Conservation (phyloP, 208 protist genomes). For the Angomonas ambiguus region DNA sequence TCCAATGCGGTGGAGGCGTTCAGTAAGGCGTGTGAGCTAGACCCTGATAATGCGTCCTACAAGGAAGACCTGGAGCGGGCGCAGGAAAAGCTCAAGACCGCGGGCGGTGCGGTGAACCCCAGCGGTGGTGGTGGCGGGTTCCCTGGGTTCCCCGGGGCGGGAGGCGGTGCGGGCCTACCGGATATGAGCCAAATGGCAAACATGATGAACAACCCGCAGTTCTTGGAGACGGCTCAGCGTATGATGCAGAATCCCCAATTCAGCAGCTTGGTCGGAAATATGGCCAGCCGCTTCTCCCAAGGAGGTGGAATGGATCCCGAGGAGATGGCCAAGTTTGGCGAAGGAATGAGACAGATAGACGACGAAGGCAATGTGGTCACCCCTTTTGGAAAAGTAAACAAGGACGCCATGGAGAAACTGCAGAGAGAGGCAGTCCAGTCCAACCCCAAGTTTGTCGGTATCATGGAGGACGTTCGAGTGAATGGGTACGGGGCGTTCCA, state of each 20-base stretch:
- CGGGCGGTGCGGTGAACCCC: slow-evolving; percentile 20
- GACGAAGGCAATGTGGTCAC: slow-evolving; percentile 63
- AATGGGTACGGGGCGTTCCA: slow-evolving; percentile 83
- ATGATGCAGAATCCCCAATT: slow-evolving; percentile 92
- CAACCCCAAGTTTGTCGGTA: slow-evolving; percentile 76
- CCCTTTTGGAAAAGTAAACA: slow-evolving; percentile 76
- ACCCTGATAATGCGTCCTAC: slow-evolving; percentile 90
- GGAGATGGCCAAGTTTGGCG: slow-evolving; percentile 40
- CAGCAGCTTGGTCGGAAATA: slow-evolving; percentile 74
- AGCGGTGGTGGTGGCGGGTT: slow-evolving; percentile 32
- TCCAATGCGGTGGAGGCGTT: slow-evolving; percentile 82
- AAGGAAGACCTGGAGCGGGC: slow-evolving; percentile 88
- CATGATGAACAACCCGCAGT: slow-evolving; percentile 91
- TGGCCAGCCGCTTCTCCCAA: slow-evolving; percentile 64
- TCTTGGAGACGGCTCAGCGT: slow-evolving; percentile 80
- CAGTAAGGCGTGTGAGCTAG: slow-evolving; percentile 85
- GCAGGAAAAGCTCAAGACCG: slow-evolving; percentile 61
- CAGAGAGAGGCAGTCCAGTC: slow-evolving; percentile 68
- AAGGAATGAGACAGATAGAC: slow-evolving; percentile 30
- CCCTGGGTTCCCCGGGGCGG: slow-evolving; percentile 32
- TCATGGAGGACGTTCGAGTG: slow-evolving; percentile 79
- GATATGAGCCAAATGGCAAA: slow-evolving; percentile 72
- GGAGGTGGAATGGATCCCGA: slow-evolving; percentile 39
- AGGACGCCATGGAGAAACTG: slow-evolving; percentile 54
- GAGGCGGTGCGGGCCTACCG: slow-evolving; percentile 45